Conservation (phyloP, 805 yeast species). For the Kluyveromyces aestuarii region DNA sequence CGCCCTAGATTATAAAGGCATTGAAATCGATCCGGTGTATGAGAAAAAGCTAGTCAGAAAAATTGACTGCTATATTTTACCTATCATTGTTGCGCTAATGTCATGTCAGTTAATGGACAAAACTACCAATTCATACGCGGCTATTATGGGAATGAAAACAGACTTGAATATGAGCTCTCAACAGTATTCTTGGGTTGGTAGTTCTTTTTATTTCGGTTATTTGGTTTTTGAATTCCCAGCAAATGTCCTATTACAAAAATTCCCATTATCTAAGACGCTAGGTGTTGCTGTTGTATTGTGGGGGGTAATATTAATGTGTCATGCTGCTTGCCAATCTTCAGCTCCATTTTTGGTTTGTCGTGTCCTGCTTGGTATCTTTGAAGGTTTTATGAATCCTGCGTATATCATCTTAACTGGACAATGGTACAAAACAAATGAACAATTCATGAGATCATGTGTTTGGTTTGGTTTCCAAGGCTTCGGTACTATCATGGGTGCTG, state of each 20-base stretch:
- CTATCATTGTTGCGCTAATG: conserved; percentile 30
- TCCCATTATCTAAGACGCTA: conserved; percentile 34
- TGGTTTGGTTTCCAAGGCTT: conserved; percentile 38
- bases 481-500: conserved; percentile 38
- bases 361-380: conserved; percentile 34
- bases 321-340: conserved; percentile 22
- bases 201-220: conserved; percentile 39
- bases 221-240: conserved; percentile 40
- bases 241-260: conserved; percentile 31
- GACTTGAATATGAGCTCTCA: conserved; percentile 32
- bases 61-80: conserved; percentile 31
- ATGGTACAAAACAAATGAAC: conserved; percentile 36
- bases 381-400: conserved; percentile 37
- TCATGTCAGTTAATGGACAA: conserved; percentile 35
- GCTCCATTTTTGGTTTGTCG: conserved; percentile 15
- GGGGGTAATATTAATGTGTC: conserved; percentile 29
- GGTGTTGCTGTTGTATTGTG: conserved; percentile 26
- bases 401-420: conserved; percentile 38
- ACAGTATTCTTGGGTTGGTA: conserved; percentile 36
- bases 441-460: conserved; percentile 29
- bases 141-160: conserved; percentile 29
- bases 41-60: conserved; percentile 30
- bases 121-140: conserved; percentile 29
- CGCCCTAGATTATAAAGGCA: conserved; percentile 1
- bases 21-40: conserved; percentile 13